Evolutionary conservation across 345 rosid species (phyloP).

Genomic region (Eucalyptus erythrocorys): DNA sequence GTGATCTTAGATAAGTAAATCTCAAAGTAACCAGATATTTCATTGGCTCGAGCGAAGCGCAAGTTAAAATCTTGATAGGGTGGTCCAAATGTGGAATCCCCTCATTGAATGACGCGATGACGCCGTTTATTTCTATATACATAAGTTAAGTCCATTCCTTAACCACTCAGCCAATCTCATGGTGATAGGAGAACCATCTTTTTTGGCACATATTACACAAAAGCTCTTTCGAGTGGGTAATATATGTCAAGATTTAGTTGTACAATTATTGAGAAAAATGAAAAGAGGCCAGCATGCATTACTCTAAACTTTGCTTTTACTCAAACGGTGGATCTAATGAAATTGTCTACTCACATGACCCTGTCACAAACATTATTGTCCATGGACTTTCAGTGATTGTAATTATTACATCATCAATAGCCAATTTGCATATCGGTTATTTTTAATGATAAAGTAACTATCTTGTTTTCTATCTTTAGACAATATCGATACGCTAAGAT

Average conservation of each 20-base stretch:
- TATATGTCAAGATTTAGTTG: background rate
- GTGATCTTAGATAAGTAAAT: background rate
- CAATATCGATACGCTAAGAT: background rate
- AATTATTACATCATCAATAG: background rate
- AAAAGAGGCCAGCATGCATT: background rate
- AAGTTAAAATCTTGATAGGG: background rate
- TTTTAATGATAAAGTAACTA: background rate
- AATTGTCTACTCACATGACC: background rate
- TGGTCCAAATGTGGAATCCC: background rate
- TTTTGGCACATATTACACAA: background rate
- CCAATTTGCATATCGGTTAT: background rate
- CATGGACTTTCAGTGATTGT: background rate
- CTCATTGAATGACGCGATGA: background rate
- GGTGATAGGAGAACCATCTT: background rate
- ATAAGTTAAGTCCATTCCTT: background rate
- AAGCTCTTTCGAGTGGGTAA: background rate
- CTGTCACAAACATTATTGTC: background rate
- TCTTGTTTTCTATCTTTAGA: background rate
- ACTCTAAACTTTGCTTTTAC: background rate
- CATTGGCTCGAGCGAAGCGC: background rate
- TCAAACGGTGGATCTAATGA: background rate
- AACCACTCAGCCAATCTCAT: background rate
- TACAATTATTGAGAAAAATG: background rate
- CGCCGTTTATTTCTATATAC: background rate
- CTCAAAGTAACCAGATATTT: background rate